Evolutionary conservation across 2,329 filamentous ascomycete species (phyloP).

Genomic region (Aspergillus calidoustus): DNA sequence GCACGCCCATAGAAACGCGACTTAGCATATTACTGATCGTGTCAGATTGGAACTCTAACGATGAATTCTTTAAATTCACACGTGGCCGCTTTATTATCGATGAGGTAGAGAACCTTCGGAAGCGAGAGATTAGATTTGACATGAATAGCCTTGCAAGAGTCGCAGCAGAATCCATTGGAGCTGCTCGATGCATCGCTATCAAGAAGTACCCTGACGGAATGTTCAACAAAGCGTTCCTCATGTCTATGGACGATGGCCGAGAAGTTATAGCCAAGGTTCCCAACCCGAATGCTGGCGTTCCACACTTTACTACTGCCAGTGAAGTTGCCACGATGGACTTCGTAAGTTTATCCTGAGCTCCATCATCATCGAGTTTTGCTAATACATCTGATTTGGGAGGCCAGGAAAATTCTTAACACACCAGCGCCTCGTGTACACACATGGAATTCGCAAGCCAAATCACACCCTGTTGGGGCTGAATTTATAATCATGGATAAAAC

Average conservation of each 20-base stretch:
- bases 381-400: constrained; percentile 23
- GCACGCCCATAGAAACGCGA: constrained; percentile 11
- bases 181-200: constrained; percentile 23
- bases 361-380: constrained; percentile 22
- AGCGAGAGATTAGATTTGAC: constrained; percentile 29
- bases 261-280: constrained; percentile 40
- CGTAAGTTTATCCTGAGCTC: constrained; percentile 18
- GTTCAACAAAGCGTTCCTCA: constrained; percentile 35
- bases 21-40: constrained; percentile 22
- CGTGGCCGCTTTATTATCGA: constrained; percentile 34
- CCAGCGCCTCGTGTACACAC: constrained; percentile 26
- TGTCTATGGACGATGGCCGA: constrained; percentile 37
- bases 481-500: constrained; percentile 32
- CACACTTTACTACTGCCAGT: constrained; percentile 38
- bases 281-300: constrained; percentile 37
- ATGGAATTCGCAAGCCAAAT: constrained; percentile 29
- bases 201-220: constrained; percentile 37
- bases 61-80: constrained; percentile 37
- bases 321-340: constrained; percentile 42
- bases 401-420: constrained; percentile 29
- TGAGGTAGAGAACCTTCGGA: constrained; percentile 30
- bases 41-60: constrained; percentile 33
- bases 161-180: constrained; percentile 28
- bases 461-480: constrained; percentile 27
- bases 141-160: constrained; percentile 27